A percentile compares a stretch with the other conserved stretches of the same genome.
Evolutionary conservation across 768 basidiomycete species (phyloP).

Genomic region (Rhodotorula diobovata): DNA sequence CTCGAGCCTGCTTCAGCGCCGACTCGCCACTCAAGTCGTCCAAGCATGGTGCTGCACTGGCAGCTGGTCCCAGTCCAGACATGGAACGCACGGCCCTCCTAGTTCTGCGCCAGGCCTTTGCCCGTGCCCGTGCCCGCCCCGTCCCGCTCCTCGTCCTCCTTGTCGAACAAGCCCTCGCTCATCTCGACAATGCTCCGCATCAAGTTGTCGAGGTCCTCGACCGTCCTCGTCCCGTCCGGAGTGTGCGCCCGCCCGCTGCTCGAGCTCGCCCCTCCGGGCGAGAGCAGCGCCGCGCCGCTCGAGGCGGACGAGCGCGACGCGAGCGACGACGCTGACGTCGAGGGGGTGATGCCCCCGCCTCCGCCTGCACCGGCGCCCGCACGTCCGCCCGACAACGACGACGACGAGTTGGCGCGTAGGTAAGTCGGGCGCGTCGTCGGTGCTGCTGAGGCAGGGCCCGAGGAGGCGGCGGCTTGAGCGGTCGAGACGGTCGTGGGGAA

Average conservation of each 20-base stretch:
- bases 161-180: conserved; percentile 2
- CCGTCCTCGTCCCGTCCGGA: conserved; percentile 25
- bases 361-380: not conserved
- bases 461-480: not conserved
- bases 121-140: not conserved
- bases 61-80: too few species aligned
- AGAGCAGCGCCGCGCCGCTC: not conserved
- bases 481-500: not conserved
- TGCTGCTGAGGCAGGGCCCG: not conserved
- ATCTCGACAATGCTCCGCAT: conserved; percentile 31
- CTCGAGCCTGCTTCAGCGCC: too few species aligned
- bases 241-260: not conserved
- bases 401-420: conserved; percentile 2
- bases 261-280: too few species aligned
- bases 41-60: too few species aligned
- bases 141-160: not conserved
- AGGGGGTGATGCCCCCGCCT: not conserved
- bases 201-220: conserved; percentile 25
- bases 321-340: conserved; percentile 11
- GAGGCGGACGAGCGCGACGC: not conserved
- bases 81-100: too few species aligned
- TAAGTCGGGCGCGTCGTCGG: not conserved
- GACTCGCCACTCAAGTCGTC: too few species aligned
- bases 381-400: not conserved
- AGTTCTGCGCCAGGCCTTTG: not conserved